Evolutionary conservation across 306 rosid genomes (phyloP).

Genomic region (Dalbergia cultrata): DNA sequence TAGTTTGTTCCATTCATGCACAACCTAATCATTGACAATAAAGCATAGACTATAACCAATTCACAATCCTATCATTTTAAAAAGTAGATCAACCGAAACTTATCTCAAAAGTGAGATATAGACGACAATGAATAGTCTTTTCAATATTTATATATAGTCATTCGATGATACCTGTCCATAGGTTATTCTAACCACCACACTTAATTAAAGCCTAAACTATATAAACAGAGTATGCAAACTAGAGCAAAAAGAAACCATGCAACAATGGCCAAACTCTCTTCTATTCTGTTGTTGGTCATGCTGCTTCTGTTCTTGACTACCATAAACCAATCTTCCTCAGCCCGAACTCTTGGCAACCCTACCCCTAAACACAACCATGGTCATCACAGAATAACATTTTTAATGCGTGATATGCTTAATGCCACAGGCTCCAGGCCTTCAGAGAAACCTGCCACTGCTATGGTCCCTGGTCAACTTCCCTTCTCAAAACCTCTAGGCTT

Average conservation of each 20-base stretch:
- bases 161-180: neutral
- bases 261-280: slow-evolving; percentile 58
- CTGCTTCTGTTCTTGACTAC: slow-evolving; percentile 44
- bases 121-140: neutral
- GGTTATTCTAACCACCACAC: slow-evolving; percentile 48
- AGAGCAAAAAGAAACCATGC: slow-evolving; percentile 33
- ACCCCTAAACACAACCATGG: slow-evolving; percentile 52
- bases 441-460: slow-evolving; percentile 49
- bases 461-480: slow-evolving; percentile 50
- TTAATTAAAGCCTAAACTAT: slow-evolving; percentile 39
- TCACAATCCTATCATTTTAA: neutral
- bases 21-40: slow-evolving; percentile 18
- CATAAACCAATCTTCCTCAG: slow-evolving; percentile 48
- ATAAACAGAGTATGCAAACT: slow-evolving; percentile 43
- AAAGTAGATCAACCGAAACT: neutral
- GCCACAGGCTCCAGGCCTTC: slow-evolving; percentile 6
- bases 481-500: slow-evolving; percentile 66
- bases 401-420: slow-evolving; percentile 68
- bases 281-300: slow-evolving; percentile 35
- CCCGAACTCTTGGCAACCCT: slow-evolving; percentile 61
- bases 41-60: neutral
- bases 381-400: slow-evolving; percentile 61
- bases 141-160: neutral
- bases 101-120: neutral
- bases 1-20: slow-evolving; percentile 40